phyloP scores from a whole-genome alignment of 805 yeast genomes.

The Blastobotrys robertii region DNA sequence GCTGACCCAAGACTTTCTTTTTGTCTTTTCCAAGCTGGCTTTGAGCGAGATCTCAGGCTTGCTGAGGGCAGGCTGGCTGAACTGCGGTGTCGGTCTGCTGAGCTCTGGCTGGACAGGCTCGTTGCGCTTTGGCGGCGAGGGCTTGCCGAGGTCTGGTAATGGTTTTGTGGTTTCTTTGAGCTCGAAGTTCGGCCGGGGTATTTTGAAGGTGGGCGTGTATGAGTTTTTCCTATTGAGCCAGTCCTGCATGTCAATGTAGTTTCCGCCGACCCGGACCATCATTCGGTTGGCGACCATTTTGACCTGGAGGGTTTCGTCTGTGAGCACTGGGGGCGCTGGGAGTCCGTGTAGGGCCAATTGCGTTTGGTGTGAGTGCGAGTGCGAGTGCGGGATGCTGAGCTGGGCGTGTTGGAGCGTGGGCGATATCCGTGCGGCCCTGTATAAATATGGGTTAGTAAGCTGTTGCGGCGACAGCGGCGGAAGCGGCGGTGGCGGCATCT shows the following conservation, averaged over 20 bases:
- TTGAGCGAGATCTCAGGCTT: no score
- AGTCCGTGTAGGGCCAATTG: not conserved
- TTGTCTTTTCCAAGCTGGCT: no score
- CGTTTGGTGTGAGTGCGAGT: conserved; percentile 1
- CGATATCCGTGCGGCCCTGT: not conserved
- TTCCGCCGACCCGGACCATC: conserved; percentile 17
- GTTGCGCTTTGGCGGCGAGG: no score
- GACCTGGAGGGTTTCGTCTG: conserved; percentile 10
- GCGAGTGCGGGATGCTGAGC: conserved; percentile 3
- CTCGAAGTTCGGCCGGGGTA: no score
- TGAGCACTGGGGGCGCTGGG: not conserved
- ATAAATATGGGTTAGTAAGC: not conserved
- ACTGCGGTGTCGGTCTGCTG: no score
- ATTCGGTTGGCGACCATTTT: conserved; percentile 19
- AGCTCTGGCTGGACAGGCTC: no score
- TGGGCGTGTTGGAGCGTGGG: not conserved
- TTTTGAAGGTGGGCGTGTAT: no score
- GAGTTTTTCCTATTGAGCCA: conserved; percentile 17
- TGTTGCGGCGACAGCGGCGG: not conserved
- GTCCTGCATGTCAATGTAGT: conserved; percentile 22
- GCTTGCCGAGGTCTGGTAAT: no score
- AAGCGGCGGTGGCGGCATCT: conserved; percentile 2
- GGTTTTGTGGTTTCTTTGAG: no score
- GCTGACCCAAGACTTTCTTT: no score
- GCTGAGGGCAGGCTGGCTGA: no score